A percentile compares a stretch with the other conserved stretches of the same genome.
phyloP scores from a whole-genome alignment of 352 stramenopile genomes.

The Hyaloperonospora arabidopsidis region DNA sequence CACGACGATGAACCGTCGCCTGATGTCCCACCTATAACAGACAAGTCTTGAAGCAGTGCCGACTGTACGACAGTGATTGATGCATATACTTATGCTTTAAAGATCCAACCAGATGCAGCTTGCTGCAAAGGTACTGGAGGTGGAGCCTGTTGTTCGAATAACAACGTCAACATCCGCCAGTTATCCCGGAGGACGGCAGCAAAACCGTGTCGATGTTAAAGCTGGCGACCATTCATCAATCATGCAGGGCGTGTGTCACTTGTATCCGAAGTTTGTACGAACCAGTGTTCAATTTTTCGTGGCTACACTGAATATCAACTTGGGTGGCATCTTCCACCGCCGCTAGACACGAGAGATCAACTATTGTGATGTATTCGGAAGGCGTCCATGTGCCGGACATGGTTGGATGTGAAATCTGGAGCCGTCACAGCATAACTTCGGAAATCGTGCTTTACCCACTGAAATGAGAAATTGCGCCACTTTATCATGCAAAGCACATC shows the following conservation, averaged over 20 bases:
- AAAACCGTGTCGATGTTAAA: conserved; percentile 76
- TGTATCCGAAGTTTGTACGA: conserved; percentile 79
- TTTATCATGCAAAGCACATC: conserved; percentile 76
- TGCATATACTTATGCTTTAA: conserved; percentile 54
- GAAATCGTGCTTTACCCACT: conserved; percentile 79
- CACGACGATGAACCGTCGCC: too few relatives aligned
- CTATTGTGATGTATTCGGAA: conserved; percentile 71
- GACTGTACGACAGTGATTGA: conserved; percentile 22
- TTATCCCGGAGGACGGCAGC: conserved; percentile 63
- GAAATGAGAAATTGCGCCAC: conserved; percentile 73
- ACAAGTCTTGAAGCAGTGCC: conserved; percentile 40
- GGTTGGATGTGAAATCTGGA: conserved; percentile 70
- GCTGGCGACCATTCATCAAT: conserved; percentile 71
- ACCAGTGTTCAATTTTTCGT: conserved; percentile 70
- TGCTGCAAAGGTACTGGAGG: conserved; percentile 60
- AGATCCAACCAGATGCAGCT: conserved; percentile 57
- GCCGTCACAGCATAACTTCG: conserved; percentile 56
- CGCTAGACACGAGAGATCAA: conserved; percentile 81
- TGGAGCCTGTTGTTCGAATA: conserved; percentile 71
- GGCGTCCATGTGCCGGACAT: conserved; percentile 78
- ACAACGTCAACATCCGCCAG: conserved; percentile 77
- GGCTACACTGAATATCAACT: conserved; percentile 70
- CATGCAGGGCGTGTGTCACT: conserved; percentile 58
- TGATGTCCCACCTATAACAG: too few relatives aligned
- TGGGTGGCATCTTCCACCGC: conserved; percentile 73